Base-by-base conservation (phyloP, 2,329 filamentous ascomycete species). In the Botrytis squamosa region DNA sequence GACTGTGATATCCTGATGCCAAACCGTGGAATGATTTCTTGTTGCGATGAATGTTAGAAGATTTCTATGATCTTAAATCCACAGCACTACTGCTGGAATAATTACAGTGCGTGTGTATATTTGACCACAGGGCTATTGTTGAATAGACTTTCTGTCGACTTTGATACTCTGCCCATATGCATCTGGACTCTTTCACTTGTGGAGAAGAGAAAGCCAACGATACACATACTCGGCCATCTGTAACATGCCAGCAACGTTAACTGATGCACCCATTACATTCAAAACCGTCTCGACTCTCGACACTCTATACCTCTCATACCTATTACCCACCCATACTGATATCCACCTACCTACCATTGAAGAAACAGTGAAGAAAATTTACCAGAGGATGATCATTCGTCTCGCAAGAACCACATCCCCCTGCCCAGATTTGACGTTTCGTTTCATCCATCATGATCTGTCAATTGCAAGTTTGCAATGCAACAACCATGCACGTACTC, bases 401-500 rank as follows among this genome's bases (percentile, higher is more conserved):
- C 33, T 52, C 33, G 20, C 25, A 67, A 67, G 64, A n/a, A 67
- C 33, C 44, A 52, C 64, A 49, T 38, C 36, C 14, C 29, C 44
- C 33, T 20, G 46, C 14, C 22, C 33, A 52, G 44, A 52, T 16
- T 36, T 38, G 44, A 52, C 22, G 16, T 49, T 38, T 38, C n/a
- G 64, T 66, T 66, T 52, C 64, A 66, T 49, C 44, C 64, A 66
- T 49, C 44, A 52, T 52, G 64, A 66, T 66, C 64, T 66, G 64
- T 66, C 64, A 66, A 66, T 36, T 49, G 29, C 64, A 55, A n/a
- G n/a, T 52, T 18, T 49, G 29, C 44, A 66, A 66, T 38, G 29
- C 64, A 66, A 66, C n/a, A 66, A 66, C n/a, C 38, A 40, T 44
- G 38, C 36, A 40, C 52, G 25, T 55, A 55, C 52, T 3, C 25